A percentile compares a stretch with the other conserved stretches of the same genome.
Evolutionary conservation across 2,329 filamentous ascomycete genomes (phyloP).

Genomic region (Xylariaceae sp.): DNA sequence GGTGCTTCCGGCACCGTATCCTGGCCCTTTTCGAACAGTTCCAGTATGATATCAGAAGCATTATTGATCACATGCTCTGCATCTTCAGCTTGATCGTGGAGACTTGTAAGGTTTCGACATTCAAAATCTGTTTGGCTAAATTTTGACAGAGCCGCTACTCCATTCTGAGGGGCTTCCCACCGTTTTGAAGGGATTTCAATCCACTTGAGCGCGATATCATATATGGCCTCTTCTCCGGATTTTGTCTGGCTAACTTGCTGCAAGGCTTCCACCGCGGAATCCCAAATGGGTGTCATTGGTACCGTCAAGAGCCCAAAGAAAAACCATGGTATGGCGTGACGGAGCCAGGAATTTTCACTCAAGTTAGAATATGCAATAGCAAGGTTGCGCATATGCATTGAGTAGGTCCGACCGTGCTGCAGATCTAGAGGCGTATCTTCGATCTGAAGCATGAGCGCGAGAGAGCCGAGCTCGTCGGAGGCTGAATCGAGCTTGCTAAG

Average conservation of each 20-base stretch:
- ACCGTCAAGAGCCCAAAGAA: constrained; percentile 90
- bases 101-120: constrained; percentile 73
- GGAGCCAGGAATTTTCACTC: constrained; percentile 67
- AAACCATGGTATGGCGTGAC: constrained; percentile 76
- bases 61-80: constrained; percentile 60
- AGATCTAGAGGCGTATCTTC: constrained; percentile 81
- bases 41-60: constrained; percentile 63
- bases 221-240: constrained; percentile 73
- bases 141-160: constrained; percentile 42
- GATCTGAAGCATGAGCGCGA: constrained; percentile 74
- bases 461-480: constrained; percentile 54
- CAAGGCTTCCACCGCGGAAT: constrained; percentile 78
- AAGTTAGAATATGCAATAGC: constrained; percentile 66
- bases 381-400: constrained; percentile 85
- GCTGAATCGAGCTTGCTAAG: constrained; percentile 65
- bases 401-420: constrained; percentile 75
- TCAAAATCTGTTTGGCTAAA: constrained; percentile 75
- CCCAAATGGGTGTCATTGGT: constrained; percentile 84
- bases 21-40: constrained; percentile 70
- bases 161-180: constrained; percentile 53
- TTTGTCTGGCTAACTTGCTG: constrained; percentile 75
- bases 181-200: constrained; percentile 63
- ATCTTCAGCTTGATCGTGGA: constrained; percentile 59
- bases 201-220: constrained; percentile 79
- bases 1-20: constrained; percentile 56